A percentile compares a stretch with the other conserved stretches of the same genome.
phyloP scores from a whole-genome alignment of 768 basidiomycete genomes.

The Hygrocybe coccinea region DNA sequence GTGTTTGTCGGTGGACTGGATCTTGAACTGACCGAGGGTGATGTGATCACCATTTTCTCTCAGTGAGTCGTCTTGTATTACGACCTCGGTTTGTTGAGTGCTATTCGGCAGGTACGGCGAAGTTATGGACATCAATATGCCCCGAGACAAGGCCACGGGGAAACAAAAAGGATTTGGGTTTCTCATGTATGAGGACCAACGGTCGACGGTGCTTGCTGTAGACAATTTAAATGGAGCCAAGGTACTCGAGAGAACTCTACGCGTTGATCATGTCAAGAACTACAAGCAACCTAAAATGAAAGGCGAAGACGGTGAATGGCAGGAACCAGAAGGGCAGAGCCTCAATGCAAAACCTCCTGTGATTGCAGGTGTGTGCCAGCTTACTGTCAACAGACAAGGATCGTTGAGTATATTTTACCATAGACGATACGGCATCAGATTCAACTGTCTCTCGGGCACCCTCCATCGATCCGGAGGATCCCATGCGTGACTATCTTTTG shows the following conservation, averaged over 20 bases:
- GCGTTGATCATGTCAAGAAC: slow-evolving; percentile 88
- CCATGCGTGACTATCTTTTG: slow-evolving; percentile 91
- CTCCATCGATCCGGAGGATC: slow-evolving; percentile 91
- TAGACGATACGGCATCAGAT: slow-evolving; percentile 55
- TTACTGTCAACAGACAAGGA: slow-evolving; percentile 6
- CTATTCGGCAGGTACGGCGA: slow-evolving; percentile 77
- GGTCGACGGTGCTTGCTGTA: slow-evolving; percentile 91
- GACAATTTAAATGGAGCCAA: slow-evolving; percentile 97
- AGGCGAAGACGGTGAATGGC: slow-evolving; percentile 78
- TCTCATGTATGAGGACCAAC: slow-evolving; percentile 98
- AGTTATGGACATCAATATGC: slow-evolving; percentile 90
- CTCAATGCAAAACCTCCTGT: slow-evolving; percentile 81
- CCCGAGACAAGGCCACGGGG: slow-evolving; percentile 88
- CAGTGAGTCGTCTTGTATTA: slow-evolving; percentile 56
- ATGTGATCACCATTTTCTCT: slow-evolving; percentile 95
- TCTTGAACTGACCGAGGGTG: slow-evolving; percentile 90
- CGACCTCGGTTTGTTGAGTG: slow-evolving; percentile 4
- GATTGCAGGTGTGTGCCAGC: slow-evolving; percentile 47
- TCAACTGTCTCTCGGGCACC: slow-evolving; percentile 60
- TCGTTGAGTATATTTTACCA: neutral
- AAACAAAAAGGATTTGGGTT: slow-evolving; percentile 91
- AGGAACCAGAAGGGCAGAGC: slow-evolving; percentile 79
- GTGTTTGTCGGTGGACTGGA: slow-evolving; percentile 88
- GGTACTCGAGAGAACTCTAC: slow-evolving; percentile 78
- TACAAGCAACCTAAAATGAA: slow-evolving; percentile 84